These are phyloP conservation scores for Penicillium sp. DNA, from an alignment of 2,329 filamentous ascomycete species.

Conservation along the genomic window DNA sequence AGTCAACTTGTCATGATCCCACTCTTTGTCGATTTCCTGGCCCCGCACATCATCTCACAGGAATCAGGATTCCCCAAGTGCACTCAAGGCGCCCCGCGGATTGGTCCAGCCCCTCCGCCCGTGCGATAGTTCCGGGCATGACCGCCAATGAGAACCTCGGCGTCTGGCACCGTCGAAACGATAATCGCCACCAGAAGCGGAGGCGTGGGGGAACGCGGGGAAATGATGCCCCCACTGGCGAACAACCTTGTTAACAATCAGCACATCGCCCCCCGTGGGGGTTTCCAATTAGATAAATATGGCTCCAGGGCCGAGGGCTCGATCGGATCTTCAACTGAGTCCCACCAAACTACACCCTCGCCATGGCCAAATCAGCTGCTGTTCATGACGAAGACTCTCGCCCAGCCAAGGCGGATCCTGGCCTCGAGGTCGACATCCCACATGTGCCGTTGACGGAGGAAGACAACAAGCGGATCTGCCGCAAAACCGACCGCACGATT, in stretches of 20 bases:
- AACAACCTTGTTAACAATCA: not conserved
- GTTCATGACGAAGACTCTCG: conserved; percentile 25
- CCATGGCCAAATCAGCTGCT: conserved; percentile 22
- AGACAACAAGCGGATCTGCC: conserved; percentile 57
- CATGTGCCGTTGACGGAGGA: conserved; percentile 36
- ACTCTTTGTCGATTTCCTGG: no score
- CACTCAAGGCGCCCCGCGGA: not conserved
- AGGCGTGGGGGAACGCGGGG: conserved; percentile 23
- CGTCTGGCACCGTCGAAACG: not conserved
- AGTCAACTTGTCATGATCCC: not conserved
- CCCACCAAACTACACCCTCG: not conserved
- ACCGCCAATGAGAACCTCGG: conserved; percentile 2
- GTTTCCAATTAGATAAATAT: conserved; percentile 8
- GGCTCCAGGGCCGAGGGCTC: not conserved
- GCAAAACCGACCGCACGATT: conserved; percentile 64
- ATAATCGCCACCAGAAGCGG: conserved; percentile 1
- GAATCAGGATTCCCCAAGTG: not conserved
- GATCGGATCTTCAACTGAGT: not conserved
- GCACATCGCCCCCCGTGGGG: conserved; percentile 10
- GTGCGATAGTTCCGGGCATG: not conserved
- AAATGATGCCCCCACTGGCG: conserved; percentile 10
- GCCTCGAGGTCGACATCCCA: conserved; percentile 19
- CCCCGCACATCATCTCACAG: not conserved
- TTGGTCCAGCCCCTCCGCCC: not conserved
- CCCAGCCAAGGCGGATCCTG: conserved; percentile 12